Evolutionary conservation across 306 rosid genomes (phyloP).

Genomic region (Quercus glauca): DNA sequence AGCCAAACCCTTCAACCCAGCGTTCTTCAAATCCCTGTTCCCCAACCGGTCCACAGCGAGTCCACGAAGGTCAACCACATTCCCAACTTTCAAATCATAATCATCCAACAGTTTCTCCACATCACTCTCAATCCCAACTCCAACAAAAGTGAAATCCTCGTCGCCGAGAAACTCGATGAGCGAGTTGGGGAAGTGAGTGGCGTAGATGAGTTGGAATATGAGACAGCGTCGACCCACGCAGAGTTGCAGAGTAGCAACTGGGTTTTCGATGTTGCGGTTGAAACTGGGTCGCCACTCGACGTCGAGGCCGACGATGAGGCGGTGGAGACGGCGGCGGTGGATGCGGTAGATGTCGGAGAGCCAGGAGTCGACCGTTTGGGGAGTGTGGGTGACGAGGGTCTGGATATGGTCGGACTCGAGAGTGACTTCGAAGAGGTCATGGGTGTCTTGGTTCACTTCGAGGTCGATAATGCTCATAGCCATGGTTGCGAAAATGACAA

Average conservation of each 20-base stretch:
- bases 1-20: slow-evolving; percentile 44
- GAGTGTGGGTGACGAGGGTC: slow-evolving; percentile 27
- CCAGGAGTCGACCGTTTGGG: slow-evolving; percentile 34
- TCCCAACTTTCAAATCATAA: slow-evolving; percentile 24
- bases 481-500: slow-evolving; percentile 6
- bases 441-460: slow-evolving; percentile 21
- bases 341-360: slow-evolving; percentile 5
- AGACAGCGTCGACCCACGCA: slow-evolving; percentile 39
- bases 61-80: slow-evolving; percentile 28
- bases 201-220: slow-evolving; percentile 28
- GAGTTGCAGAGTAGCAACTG: slow-evolving; percentile 41
- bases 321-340: slow-evolving; percentile 11
- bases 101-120: slow-evolving; percentile 32
- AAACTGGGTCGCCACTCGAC: slow-evolving; percentile 49
- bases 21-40: slow-evolving; percentile 12
- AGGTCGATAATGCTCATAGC: slow-evolving; percentile 19
- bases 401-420: slow-evolving; percentile 4
- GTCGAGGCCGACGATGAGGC: slow-evolving; percentile 43
- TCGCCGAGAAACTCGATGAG: slow-evolving; percentile 31
- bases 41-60: slow-evolving; percentile 16
- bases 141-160: slow-evolving; percentile 23
- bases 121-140: slow-evolving; percentile 41
- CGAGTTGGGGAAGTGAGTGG: slow-evolving; percentile 20
- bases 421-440: slow-evolving; percentile 18
- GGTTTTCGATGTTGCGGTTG: slow-evolving; percentile 4